Conservation (phyloP, 441 rosid genomes). For the Theobroma grandiflorum region DNA sequence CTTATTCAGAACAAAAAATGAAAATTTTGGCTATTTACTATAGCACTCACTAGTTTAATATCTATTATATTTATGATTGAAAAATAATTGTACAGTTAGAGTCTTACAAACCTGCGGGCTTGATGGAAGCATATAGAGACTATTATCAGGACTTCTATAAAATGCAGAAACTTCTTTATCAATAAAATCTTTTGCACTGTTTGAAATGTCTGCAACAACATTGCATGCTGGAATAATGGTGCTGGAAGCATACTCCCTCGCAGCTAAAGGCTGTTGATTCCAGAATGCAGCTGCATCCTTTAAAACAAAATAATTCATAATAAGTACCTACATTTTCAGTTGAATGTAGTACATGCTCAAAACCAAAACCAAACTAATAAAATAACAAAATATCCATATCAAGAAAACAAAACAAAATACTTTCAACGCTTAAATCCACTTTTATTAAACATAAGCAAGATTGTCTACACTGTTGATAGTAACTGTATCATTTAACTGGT, state of each 20-base stretch:
- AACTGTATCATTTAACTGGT: not conserved
- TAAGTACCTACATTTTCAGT: not conserved
- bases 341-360: not conserved
- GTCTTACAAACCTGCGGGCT: conserved; percentile 83
- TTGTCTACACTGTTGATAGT: not conserved
- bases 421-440: conserved; percentile 12
- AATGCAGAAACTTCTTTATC: conserved; percentile 89
- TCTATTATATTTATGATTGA: conserved; percentile 17
- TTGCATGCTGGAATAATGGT: conserved; percentile 88
- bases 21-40: not conserved
- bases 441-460: not conserved
- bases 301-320: conserved; percentile 29
- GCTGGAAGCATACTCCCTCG: conserved; percentile 79
- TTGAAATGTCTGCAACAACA: conserved; percentile 75
- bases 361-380: not conserved
- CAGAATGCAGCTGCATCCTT: conserved; percentile 92
- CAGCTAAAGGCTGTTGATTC: conserved; percentile 87
- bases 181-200: conserved; percentile 77
- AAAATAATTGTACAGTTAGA: not conserved
- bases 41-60: conserved; percentile 18
- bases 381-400: not conserved
- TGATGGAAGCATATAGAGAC: conserved; percentile 92
- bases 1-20: conserved; percentile 11
- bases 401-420: conserved; percentile 9
- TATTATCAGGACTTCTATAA: conserved; percentile 86